Conservation (phyloP, 2,329 filamentous ascomycete species). For the Hypoxylon sp. region DNA sequence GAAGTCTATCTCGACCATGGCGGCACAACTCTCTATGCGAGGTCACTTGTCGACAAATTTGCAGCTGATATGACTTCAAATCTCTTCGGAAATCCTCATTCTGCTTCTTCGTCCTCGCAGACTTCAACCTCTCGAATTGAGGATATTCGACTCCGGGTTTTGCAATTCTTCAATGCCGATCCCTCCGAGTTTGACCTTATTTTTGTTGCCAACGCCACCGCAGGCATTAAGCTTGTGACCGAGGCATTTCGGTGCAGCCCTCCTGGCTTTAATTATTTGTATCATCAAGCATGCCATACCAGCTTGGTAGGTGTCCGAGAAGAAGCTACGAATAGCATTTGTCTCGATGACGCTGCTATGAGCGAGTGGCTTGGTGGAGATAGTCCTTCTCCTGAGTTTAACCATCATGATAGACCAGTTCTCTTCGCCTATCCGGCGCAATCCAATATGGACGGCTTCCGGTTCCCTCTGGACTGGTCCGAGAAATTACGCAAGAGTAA, state of each 20-base stretch:
- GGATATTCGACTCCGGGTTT: conserved; percentile 77
- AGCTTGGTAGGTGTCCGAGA: conserved; percentile 87
- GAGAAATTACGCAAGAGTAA: conserved; percentile 59
- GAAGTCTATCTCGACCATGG: conserved; percentile 93
- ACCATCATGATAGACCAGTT: conserved; percentile 50
- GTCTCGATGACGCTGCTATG: conserved; percentile 76
- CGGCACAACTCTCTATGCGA: conserved; percentile 87
- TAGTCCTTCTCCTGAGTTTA: conserved; percentile 51
- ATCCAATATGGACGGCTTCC: conserved; percentile 90
- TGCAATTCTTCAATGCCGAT: conserved; percentile 85
- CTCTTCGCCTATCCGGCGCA: conserved; percentile 89
- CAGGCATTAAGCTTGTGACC: conserved; percentile 74
- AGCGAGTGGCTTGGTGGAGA: conserved; percentile 72
- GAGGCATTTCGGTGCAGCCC: conserved; percentile 80
- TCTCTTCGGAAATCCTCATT: conserved; percentile 93
- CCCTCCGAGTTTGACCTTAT: conserved; percentile 86
- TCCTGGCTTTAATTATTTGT: conserved; percentile 83
- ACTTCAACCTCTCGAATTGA: conserved; percentile 81
- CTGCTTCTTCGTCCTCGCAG: conserved; percentile 85
- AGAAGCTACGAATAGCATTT: conserved; percentile 74
- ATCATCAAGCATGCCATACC: conserved; percentile 88
- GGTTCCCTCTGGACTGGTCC: conserved; percentile 81
- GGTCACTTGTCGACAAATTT: conserved; percentile 84
- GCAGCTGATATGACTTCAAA: conserved; percentile 82
- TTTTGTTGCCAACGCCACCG: conserved; percentile 74